These are phyloP conservation scores for Mycena galopus DNA, from an alignment of 768 basidiomycete genomes.

Conservation along the genomic window DNA sequence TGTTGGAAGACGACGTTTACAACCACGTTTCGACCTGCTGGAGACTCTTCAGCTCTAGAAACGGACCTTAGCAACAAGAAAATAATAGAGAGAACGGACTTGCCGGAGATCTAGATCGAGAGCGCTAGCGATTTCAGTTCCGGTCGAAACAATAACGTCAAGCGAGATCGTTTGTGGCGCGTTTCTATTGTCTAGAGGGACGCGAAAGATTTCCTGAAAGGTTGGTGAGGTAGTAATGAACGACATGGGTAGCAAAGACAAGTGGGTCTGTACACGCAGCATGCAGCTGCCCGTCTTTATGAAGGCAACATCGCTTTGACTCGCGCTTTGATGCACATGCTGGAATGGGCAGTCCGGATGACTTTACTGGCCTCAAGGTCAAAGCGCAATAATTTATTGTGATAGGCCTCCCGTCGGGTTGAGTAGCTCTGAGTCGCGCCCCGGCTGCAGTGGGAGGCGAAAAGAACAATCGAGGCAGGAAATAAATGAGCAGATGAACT, in stretches of 20 bases:
- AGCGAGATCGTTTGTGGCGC: not conserved
- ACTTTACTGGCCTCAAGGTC: not conserved
- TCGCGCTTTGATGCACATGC: slow-evolving; percentile 25
- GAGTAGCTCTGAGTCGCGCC: no score
- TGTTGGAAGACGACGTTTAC: not conserved
- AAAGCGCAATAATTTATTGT: not conserved
- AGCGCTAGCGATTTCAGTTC: not conserved
- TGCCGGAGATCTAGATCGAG: slow-evolving; percentile 2
- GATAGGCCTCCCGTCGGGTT: no score
- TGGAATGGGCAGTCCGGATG: not conserved
- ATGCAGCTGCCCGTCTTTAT: not conserved
- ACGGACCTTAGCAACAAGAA: not conserved
- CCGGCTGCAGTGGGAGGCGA: no score
- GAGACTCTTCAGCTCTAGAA: not conserved
- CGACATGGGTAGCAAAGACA: not conserved
- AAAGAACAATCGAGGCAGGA: no score
- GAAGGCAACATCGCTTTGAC: slow-evolving; percentile 14
- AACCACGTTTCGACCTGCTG: not conserved
- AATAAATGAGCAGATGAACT: no score
- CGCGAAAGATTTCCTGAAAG: not conserved
- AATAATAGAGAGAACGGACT: not conserved
- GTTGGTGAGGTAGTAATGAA: not conserved
- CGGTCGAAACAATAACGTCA: slow-evolving; percentile 5
- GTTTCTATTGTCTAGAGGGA: not conserved
- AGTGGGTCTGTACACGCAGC: not conserved